phyloP scores from a whole-genome alignment of 2,329 filamentous ascomycete genomes.

The Trichophyton benhamiae region DNA sequence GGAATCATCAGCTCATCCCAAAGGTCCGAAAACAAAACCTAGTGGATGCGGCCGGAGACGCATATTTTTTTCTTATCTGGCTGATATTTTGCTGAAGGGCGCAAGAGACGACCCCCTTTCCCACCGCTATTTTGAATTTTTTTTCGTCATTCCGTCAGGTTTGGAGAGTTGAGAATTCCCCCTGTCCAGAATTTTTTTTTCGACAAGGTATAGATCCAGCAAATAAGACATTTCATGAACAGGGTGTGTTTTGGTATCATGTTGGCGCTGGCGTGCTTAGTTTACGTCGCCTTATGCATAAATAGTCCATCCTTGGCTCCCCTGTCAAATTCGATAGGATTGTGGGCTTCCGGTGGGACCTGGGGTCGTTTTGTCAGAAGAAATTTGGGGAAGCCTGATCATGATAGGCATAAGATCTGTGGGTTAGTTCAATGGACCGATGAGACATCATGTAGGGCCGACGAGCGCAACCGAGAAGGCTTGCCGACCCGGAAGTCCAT shows the following conservation, averaged over 20 bases:
- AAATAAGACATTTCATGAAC: background rate
- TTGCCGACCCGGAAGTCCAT: background rate
- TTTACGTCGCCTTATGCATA: background rate
- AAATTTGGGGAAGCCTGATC: background rate
- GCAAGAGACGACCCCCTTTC: background rate
- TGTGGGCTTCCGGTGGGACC: background rate
- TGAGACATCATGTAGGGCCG: background rate
- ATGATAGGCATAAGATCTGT: too few relatives aligned
- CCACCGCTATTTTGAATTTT: background rate
- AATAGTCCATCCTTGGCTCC: background rate
- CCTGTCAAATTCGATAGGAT: background rate
- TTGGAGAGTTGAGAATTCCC: background rate
- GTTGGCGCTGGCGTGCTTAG: background rate
- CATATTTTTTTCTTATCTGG: background rate
- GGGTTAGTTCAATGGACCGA: too few relatives aligned
- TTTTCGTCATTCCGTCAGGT: background rate
- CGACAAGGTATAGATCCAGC: background rate
- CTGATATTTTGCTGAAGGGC: background rate
- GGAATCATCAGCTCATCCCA: too few relatives aligned
- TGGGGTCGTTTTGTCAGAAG: background rate
- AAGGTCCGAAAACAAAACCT: background rate
- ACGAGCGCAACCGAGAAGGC: background rate
- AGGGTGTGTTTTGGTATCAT: conserved; percentile 3
- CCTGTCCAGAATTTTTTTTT: background rate
- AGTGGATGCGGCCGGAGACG: background rate